These are phyloP conservation scores for Rehmannia glutinosa DNA, from an alignment of 257 asterid genomes.

Conservation along the genomic window DNA sequence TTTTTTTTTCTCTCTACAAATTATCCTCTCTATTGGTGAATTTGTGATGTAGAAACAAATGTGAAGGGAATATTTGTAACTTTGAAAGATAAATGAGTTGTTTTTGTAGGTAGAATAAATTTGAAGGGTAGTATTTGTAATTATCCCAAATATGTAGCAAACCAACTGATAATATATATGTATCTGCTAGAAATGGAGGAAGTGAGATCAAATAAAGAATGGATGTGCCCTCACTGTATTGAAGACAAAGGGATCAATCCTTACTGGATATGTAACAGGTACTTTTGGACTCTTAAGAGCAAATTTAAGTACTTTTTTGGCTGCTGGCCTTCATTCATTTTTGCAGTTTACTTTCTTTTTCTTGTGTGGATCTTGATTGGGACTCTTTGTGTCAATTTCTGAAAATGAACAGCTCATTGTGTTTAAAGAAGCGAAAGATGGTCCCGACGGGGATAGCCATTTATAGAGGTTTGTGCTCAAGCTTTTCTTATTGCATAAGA, in stretches of 20 bases:
- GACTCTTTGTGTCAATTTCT: not conserved
- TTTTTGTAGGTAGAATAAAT: not conserved
- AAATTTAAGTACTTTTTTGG: not conserved
- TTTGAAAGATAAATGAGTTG: not conserved
- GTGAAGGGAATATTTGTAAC: not conserved
- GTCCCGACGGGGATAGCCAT: conserved; percentile 80
- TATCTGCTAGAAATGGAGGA: conserved; percentile 63
- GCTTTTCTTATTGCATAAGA: not conserved
- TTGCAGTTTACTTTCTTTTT: not conserved
- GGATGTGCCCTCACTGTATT: conserved; percentile 76
- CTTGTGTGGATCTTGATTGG: not conserved
- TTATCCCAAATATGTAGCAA: not conserved
- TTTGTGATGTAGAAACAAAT: not conserved
- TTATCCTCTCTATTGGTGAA: no score
- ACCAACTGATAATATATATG: not conserved
- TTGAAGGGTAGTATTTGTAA: not conserved
- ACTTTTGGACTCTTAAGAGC: not conserved
- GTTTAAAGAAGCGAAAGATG: conserved; percentile 72
- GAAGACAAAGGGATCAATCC: conserved; percentile 68
- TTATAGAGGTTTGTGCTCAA: conserved; percentile 49
- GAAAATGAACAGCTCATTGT: conserved; percentile 55
- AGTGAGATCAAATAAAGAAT: conserved; percentile 54
- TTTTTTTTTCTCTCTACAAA: no score
- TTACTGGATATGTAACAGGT: conserved; percentile 95
- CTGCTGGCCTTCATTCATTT: not conserved